phyloP scores from a whole-genome alignment of 805 yeast genomes.

The Starmerella riodocensis region DNA sequence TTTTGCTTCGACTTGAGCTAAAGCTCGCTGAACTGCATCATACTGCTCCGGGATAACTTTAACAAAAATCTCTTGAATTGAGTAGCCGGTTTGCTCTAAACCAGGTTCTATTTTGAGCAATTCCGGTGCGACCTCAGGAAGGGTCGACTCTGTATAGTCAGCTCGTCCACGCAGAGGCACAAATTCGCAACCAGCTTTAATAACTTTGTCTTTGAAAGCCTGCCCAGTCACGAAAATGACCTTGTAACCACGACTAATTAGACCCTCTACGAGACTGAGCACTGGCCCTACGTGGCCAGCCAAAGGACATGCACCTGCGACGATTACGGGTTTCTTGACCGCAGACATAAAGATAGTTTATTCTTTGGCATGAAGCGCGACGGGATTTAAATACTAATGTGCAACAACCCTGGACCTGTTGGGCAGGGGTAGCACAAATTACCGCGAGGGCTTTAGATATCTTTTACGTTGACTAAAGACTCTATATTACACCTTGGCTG shows the following conservation, averaged over 20 bases:
- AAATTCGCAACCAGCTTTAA: background rate
- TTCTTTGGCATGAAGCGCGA: too few species aligned
- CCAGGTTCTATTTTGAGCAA: background rate
- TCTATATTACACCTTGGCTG: too few species aligned
- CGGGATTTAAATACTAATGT: too few species aligned
- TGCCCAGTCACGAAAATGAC: background rate
- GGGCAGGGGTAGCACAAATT: too few species aligned
- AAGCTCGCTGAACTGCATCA: background rate
- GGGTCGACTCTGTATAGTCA: background rate
- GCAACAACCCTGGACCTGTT: too few species aligned
- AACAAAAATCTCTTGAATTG: slow-evolving; percentile 1
- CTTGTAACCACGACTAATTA: background rate
- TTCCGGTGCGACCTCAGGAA: slow-evolving; percentile 1
- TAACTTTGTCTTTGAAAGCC: slow-evolving; percentile 1
- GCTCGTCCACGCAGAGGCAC: slow-evolving; percentile 1
- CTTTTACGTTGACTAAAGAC: too few species aligned
- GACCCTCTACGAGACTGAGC: background rate
- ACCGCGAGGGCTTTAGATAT: too few species aligned
- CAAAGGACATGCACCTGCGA: slow-evolving; percentile 1
- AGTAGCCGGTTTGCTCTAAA: slow-evolving; percentile 1
- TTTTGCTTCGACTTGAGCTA: background rate
- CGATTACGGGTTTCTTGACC: background rate
- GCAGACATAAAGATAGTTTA: too few species aligned
- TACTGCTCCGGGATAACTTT: slow-evolving; percentile 2
- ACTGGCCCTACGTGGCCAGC: slow-evolving; percentile 3